These are phyloP conservation scores for Cystofilobasidium ferigula DNA, from an alignment of 768 basidiomycete genomes.

Conservation along the genomic window DNA sequence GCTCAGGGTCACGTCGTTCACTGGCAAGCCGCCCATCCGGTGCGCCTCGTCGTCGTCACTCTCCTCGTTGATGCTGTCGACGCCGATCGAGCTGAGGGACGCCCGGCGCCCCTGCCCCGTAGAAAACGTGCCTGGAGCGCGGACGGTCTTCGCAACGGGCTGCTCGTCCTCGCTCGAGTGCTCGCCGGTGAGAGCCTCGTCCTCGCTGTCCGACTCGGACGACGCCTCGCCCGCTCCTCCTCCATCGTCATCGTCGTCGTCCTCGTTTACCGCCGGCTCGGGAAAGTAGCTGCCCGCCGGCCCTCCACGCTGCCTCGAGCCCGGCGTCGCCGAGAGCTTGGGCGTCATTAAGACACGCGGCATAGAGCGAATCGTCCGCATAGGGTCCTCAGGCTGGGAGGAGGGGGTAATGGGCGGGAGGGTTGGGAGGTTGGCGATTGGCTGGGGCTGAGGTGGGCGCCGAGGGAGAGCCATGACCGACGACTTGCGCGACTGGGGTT, in stretches of 20 bases:
- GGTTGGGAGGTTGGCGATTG: constrained; percentile 22
- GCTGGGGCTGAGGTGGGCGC: constrained; percentile 16
- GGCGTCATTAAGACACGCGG: constrained; percentile 22
- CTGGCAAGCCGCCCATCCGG: neutral
- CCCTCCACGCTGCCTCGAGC: neutral
- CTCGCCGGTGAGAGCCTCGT: constrained; percentile 2
- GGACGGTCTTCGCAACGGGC: neutral
- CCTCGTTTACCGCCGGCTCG: neutral
- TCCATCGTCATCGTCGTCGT: constrained; percentile 7
- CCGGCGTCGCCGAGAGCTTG: neutral
- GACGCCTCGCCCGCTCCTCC: neutral
- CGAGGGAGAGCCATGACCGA: constrained; percentile 22
- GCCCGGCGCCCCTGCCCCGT: neutral
- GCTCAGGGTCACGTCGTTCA: neutral
- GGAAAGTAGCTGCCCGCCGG: neutral
- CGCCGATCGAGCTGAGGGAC: constrained; percentile 11
- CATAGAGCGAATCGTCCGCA: constrained; percentile 15
- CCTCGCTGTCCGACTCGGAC: constrained; percentile 8
- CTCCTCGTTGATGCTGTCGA: constrained; percentile 22
- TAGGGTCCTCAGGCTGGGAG: constrained; percentile 9
- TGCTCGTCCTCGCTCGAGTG: constrained; percentile 1
- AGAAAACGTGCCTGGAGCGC: neutral
- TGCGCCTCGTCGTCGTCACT: neutral
- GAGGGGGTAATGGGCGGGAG: constrained; percentile 16
- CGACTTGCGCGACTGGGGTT: constrained; percentile 3